Evolutionary conservation across 495 filamentous ascomycete genomes (phyloP).

Genomic region (Daldinia decipiens): DNA sequence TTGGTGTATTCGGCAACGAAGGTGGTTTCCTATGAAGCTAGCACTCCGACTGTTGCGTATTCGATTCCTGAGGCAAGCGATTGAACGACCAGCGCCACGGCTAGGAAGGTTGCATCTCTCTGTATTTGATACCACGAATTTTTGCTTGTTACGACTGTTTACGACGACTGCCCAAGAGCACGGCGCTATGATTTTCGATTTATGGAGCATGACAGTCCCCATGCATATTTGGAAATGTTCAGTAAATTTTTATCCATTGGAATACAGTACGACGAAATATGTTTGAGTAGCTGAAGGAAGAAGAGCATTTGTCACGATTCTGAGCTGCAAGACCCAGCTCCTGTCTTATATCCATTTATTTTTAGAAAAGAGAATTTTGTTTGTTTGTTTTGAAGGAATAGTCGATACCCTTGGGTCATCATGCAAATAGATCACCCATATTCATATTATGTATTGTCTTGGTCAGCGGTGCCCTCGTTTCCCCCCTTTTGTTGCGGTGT

Average conservation of each 20-base stretch:
- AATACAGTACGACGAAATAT: constrained; percentile 38
- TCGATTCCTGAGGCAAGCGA: constrained; percentile 36
- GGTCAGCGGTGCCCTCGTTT: constrained; percentile 5
- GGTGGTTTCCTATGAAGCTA: constrained; percentile 47
- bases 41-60: constrained; percentile 26
- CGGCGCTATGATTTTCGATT: constrained; percentile 39
- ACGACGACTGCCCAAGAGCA: constrained; percentile 36
- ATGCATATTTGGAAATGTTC: constrained; percentile 40
- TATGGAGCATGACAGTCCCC: constrained; percentile 43
- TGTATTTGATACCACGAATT: constrained; percentile 44
- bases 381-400: constrained; percentile 24
- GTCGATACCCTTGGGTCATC: constrained; percentile 42
- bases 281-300: constrained; percentile 32
- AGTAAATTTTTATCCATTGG: constrained; percentile 31
- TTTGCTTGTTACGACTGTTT: constrained; percentile 44
- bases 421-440: constrained; percentile 33
- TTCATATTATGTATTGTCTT: constrained; percentile 29
- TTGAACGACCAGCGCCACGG: constrained; percentile 19
- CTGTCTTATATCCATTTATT: constrained; percentile 38
- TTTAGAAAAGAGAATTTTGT: constrained; percentile 20
- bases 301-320: constrained; percentile 33
- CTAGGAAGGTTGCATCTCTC: constrained; percentile 18
- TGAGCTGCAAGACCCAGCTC: constrained; percentile 32
- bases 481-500: constrained; percentile 33
- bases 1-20: constrained; percentile 48